phyloP scores from a whole-genome alignment of 2,329 filamentous ascomycete species.

The Phialemonium atrogriseum region DNA sequence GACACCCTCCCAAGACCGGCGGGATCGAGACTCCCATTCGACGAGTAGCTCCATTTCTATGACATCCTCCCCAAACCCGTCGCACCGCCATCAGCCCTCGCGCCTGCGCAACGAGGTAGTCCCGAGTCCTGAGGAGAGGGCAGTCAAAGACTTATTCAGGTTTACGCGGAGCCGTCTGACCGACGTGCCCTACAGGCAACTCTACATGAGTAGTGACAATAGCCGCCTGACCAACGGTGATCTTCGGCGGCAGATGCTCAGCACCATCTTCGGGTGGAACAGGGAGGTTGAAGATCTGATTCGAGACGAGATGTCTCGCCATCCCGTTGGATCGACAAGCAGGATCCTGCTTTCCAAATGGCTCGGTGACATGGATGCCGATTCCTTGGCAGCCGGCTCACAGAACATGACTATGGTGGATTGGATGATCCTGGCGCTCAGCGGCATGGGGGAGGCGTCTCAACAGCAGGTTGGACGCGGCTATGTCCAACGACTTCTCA shows the following conservation, averaged over 20 bases:
- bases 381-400: conserved; percentile 71
- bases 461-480: conserved; percentile 86
- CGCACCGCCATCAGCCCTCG: conserved; percentile 47
- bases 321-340: conserved; percentile 64
- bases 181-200: conserved; percentile 73
- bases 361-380: conserved; percentile 77
- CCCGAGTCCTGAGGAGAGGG: conserved; percentile 66
- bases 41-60: conserved; percentile 41
- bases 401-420: conserved; percentile 88
- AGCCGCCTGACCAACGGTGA: conserved; percentile 65
- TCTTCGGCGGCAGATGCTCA: conserved; percentile 82
- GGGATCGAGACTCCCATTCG: conserved; percentile 47
- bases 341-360: conserved; percentile 84
- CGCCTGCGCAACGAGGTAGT: conserved; percentile 73
- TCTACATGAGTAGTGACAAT: conserved; percentile 46
- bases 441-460: conserved; percentile 72
- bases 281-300: conserved; percentile 74
- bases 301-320: conserved; percentile 72
- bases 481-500: conserved; percentile 83
- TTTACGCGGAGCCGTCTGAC: conserved; percentile 72
- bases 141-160: conserved; percentile 74
- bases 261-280: conserved; percentile 91
- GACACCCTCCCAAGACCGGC: conserved; percentile 12
- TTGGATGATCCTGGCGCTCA: conserved; percentile 93
- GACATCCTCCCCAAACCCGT: conserved; percentile 35